Evolutionary conservation across 495 filamentous ascomycete genomes (phyloP), one percentile per base, ranked within the genome.

Genomic region (Lepidopterella palustris): DNA sequence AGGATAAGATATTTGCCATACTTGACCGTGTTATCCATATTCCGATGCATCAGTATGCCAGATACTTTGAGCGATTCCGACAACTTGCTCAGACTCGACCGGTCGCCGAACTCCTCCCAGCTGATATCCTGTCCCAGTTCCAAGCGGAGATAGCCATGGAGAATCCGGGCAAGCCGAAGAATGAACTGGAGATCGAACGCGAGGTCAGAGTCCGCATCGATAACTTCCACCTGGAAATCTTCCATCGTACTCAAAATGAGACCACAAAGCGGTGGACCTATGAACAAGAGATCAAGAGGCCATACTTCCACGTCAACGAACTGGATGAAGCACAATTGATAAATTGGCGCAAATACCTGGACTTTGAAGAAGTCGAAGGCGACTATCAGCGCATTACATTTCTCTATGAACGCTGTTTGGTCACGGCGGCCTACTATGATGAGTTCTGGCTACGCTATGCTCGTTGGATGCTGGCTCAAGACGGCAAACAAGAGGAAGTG

Each of bases 401-500:
- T 70, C 76, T 99, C 20, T 97, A 97, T 69, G 93, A 99, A 73
- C 85, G 93, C 29, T 96, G 90, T 64, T 73, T 99, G 27, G 89
- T 96, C 13, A 92, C 90, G 13, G 91, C 88, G 64, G 93, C 93
- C 39, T 85, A 93, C 67, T 96, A 97, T 62, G 92, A 97, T 49
- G 92, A 97, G 67, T 96, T 99, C 73, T 99, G 93, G 93, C 81
- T 95, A 57, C 85, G 93, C 1, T 99, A 96, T 74, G 90, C 88
- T n/a, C 80, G 95, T 15, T 99, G 93, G 93, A 97, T 99, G 91
- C 79, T 79, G 63, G 85, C 84, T 2, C 89, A 96, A 67, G 66
- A 80, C 0, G 82, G 78, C 49, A 96, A 96, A 70, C 84, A 90
- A 57, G 90, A 96, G 67, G 95, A 99, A 68, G 88, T 93, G 2